phyloP scores from a whole-genome alignment of 331 rosid genomes.

The Malus hybrid region DNA sequence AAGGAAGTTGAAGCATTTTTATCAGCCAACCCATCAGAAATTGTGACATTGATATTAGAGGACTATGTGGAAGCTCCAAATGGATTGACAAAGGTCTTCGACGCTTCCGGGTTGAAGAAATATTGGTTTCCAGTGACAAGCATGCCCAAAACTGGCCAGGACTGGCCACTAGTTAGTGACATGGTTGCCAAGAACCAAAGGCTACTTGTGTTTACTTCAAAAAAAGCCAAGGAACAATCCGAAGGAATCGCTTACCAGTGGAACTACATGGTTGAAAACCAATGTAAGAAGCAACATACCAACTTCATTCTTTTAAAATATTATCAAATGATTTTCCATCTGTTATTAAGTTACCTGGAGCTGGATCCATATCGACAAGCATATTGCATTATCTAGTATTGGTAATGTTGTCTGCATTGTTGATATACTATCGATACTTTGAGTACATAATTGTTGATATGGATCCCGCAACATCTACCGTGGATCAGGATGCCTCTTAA shows the following conservation, averaged over 20 bases:
- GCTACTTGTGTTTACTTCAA: slow-evolving; percentile 67
- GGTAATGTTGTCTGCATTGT: neutral
- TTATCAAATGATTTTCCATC: neutral
- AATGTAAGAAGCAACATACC: slow-evolving; percentile 15
- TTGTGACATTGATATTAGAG: slow-evolving; percentile 77
- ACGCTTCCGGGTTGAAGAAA: slow-evolving; percentile 53
- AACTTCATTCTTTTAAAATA: neutral
- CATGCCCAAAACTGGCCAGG: slow-evolving; percentile 69
- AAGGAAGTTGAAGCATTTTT: slow-evolving; percentile 68
- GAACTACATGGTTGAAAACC: slow-evolving; percentile 91
- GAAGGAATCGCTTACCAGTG: slow-evolving; percentile 91
- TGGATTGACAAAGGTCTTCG: slow-evolving; percentile 72
- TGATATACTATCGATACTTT: neutral
- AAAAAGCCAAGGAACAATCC: slow-evolving; percentile 47
- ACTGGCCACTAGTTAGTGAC: slow-evolving; percentile 85
- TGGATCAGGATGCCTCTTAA: neutral
- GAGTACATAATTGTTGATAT: neutral
- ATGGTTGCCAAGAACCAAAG: slow-evolving; percentile 78
- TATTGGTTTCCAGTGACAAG: slow-evolving; percentile 69
- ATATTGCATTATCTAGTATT: neutral
- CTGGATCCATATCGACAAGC: neutral
- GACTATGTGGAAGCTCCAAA: slow-evolving; percentile 79
- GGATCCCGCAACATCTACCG: neutral
- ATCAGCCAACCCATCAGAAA: slow-evolving; percentile 60
- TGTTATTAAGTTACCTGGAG: neutral